A percentile compares a stretch with the other conserved stretches of the same genome.
Conservation (phyloP, 2,329 filamentous ascomycete species). For the Pseudogymnoascus sp. region DNA sequence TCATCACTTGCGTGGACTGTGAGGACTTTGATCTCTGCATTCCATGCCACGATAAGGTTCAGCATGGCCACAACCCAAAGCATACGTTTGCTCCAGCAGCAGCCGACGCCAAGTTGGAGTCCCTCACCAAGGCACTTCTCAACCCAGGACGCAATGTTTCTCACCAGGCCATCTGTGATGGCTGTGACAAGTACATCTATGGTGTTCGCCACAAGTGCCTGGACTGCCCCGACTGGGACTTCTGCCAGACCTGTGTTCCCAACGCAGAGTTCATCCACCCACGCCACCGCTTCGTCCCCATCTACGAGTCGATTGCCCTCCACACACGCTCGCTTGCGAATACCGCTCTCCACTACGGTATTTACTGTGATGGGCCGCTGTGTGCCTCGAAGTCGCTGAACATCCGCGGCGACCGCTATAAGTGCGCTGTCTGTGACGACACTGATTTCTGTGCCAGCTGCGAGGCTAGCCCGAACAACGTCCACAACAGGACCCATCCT, state of each 20-base stretch:
- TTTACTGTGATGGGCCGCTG: constrained; percentile 90
- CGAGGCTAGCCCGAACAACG: constrained; percentile 78
- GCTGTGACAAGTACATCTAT: constrained; percentile 79
- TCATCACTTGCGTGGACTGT: constrained; percentile 79
- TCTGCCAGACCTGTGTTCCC: constrained; percentile 70
- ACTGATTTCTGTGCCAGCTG: constrained; percentile 92
- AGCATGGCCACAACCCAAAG: constrained; percentile 85
- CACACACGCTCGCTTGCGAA: constrained; percentile 34
- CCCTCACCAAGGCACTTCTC: constrained; percentile 61
- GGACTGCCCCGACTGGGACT: constrained; percentile 96
- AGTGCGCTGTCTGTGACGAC: constrained; percentile 94
- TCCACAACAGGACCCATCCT: constrained; percentile 92
- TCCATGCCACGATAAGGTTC: constrained; percentile 65
- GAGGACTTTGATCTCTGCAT: constrained; percentile 92
- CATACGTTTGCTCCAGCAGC: constrained; percentile 71
- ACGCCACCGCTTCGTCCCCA: constrained; percentile 78
- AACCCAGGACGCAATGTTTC: constrained; percentile 70
- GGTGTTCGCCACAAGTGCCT: constrained; percentile 96
- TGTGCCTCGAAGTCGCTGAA: constrained; percentile 65
- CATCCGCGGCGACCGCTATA: constrained; percentile 85
- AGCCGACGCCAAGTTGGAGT: constrained; percentile 54
- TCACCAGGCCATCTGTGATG: constrained; percentile 90
- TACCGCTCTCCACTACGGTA: constrained; percentile 65
- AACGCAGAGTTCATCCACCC: constrained; percentile 66
- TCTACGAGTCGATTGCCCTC: constrained; percentile 55